Evolutionary conservation across 169 alveolate species (phyloP), one percentile per base, ranked within the genome.

Genomic region (Plasmodium knowlesi): DNA sequence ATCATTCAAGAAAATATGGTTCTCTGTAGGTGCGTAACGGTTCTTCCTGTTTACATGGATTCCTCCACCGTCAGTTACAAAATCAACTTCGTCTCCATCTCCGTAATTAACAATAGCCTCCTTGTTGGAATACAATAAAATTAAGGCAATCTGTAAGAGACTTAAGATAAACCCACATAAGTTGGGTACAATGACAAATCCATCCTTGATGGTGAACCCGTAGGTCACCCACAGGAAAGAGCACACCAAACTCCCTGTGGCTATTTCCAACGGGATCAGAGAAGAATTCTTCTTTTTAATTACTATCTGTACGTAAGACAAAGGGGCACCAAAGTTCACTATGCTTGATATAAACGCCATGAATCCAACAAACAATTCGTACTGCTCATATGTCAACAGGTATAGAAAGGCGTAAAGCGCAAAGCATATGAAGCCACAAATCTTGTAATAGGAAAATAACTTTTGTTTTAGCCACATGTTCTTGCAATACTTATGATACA

Each of bases 181-280:
- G 92, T 93, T 96, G 0, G 97, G 97, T 16, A 92, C 95, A 10
- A 96, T 96, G 61, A 96, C 92, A 39, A 96, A 85, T 28, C 88
- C 92, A 70, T 96, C 97, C 95, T 96, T 95, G 37, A 96, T 90
- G 43, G 94, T 96, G 89, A 96, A 96, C 30, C 97, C 97, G 86
- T 96, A 96, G 16, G 96, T 95, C 37, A 96, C 76, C 95, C 95
- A 95, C 89, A 96, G 94, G 61, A 96, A 94, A 71, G 97, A 84
- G 19, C 97, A 92, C 1, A 92, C 74, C 53, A 96, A 95, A 94
- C 96, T 96, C 3, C 96, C 97, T 72, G 95, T 82, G 5, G 96
- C 84, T 28, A 96, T 95, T 70, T 96, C 97, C 83, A 95, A 70
- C 12, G 97, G 97, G 89, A 96, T 94, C 53, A 96, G 90, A n/a